phyloP scores from a whole-genome alignment of 257 asterid species.

The Handroanthus guayacan region DNA sequence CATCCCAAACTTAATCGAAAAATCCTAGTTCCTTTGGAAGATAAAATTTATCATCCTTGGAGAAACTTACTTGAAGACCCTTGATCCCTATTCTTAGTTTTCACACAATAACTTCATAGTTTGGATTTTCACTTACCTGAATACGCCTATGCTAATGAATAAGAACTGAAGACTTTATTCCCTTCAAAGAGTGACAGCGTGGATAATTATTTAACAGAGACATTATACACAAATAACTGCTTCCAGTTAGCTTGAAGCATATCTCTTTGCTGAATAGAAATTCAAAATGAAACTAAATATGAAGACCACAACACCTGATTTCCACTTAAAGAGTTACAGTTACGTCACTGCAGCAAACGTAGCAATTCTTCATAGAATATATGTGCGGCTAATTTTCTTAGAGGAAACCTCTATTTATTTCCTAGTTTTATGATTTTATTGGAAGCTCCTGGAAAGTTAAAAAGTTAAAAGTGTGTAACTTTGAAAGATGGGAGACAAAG shows the following conservation, averaged over 20 bases:
- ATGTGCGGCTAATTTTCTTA: not conserved
- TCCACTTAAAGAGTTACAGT: not conserved
- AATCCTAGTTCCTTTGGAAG: too few relatives aligned
- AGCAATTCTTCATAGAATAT: not conserved
- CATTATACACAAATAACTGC: not conserved
- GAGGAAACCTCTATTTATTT: not conserved
- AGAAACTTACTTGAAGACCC: too few relatives aligned
- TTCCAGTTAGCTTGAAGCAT: not conserved
- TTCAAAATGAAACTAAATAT: not conserved
- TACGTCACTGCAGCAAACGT: not conserved
- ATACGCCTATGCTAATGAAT: too few relatives aligned
- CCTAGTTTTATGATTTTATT: not conserved
- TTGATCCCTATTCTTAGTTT: too few relatives aligned
- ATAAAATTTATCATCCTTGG: too few relatives aligned
- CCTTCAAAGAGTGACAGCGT: too few relatives aligned
- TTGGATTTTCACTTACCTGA: too few relatives aligned
- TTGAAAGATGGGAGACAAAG: not conserved
- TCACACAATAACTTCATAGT: too few relatives aligned
- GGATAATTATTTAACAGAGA: not conserved
- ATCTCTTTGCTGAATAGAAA: not conserved
- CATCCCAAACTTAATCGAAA: too few relatives aligned
- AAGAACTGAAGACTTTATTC: too few relatives aligned
- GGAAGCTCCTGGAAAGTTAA: not conserved
- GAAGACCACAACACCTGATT: constrained; percentile 6
- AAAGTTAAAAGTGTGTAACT: not conserved